Base-by-base conservation (phyloP, 306 rosid species). In the Malus orientalis region DNA sequence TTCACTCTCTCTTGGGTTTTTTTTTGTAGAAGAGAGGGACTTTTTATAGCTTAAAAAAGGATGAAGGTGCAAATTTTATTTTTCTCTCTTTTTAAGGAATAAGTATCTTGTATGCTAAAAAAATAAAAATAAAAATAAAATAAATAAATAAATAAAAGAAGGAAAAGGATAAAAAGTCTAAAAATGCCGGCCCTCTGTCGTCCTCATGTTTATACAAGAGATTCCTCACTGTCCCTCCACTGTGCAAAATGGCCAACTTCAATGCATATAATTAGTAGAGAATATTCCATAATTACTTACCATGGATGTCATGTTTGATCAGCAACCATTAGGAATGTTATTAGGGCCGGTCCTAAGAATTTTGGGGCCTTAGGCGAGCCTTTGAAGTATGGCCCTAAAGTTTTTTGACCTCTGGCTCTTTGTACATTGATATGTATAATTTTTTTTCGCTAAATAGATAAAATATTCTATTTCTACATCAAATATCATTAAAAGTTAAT, bases 201-300 rank as follows among this genome's bases (percentile, higher is more conserved):
- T 32, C 27, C 29, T 30, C 58, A 65, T 69, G 19, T 61, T 64
- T 57, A 72, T 74, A 74, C 77, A 64, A 57, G 65, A 70, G 73
- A 82, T 76, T 85, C 86, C 57, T 49, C 42, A 8, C 30, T 1
- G 30, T 8, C 29, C 11, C 23, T 19, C 58, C 76, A 68, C 45
- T 75, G 15, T 25, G 78, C 61, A 42, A 74, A 40, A 79, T 73
- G 81, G 60, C 45, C 78, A 62, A 67, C 84, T 79, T 80, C 57
- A 71, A 66, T 67, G 70, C 68, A 61, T 22, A 8, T 53, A 20
- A 53, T 25, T 60, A 38, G 11, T 29, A 27, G 16, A 71, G 65
- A 67, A 79, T 62, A 81, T 79, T 78, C 81, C 67, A 55, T 27
- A 67, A 47, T 14, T 6, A 81, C 42, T 68, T 55, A 19, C 68